Percentiles rank a stretch among this genome's conserved stretches.
These are phyloP conservation scores for Roridomyces roridus DNA, from an alignment of 768 basidiomycete species.

Conservation along the genomic window DNA sequence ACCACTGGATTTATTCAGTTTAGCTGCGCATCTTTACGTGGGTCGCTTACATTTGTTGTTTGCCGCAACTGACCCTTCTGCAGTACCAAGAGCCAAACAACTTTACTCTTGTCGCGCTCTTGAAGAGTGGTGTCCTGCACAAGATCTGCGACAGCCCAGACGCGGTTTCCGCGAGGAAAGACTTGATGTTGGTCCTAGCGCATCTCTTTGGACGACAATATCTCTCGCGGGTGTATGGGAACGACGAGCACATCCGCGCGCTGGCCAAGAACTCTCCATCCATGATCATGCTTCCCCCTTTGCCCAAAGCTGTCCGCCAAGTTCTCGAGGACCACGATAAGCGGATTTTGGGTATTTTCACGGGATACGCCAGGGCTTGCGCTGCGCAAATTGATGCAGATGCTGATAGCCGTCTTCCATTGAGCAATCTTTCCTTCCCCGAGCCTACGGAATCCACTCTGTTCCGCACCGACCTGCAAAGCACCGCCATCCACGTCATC, in stretches of 20 bases:
- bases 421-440: constrained; percentile 44
- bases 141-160: constrained; percentile 52
- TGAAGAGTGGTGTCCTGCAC: constrained; percentile 66
- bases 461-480: constrained; percentile 44
- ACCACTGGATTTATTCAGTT: constrained; percentile 61
- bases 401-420: constrained; percentile 48
- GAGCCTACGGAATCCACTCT: constrained; percentile 18
- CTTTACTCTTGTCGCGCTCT: constrained; percentile 63
- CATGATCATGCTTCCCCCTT: constrained; percentile 58
- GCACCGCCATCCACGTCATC: constrained; percentile 42
- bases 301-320: constrained; percentile 45
- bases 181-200: constrained; percentile 62
- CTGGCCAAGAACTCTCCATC: constrained; percentile 58
- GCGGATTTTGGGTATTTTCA: constrained; percentile 59
- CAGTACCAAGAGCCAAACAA: constrained; percentile 74
- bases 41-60: constrained; percentile 11
- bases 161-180: constrained; percentile 47
- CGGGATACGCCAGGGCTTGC: constrained; percentile 59
- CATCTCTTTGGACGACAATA: constrained; percentile 71
- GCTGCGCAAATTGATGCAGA: constrained; percentile 40
- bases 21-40: constrained; percentile 60
- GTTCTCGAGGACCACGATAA: constrained; percentile 54
- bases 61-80: not conserved
- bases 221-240: constrained; percentile 51
- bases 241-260: constrained; percentile 37